phyloP scores from a whole-genome alignment of 495 filamentous ascomycete species.

The Xylaria curta region DNA sequence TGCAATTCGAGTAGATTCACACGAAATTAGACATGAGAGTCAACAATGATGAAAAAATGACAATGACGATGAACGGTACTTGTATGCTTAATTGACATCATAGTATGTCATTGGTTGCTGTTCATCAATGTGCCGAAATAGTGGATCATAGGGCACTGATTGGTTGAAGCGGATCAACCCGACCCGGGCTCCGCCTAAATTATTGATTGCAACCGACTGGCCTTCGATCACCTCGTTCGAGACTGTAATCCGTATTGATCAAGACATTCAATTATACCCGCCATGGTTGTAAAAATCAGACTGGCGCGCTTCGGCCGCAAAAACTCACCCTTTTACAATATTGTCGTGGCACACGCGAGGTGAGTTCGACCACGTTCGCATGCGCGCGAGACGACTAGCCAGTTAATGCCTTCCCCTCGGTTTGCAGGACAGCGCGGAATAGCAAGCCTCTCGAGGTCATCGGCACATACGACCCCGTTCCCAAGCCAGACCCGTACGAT shows the following conservation, averaged over 20 bases:
- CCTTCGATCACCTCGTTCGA: not conserved
- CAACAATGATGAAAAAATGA: not conserved
- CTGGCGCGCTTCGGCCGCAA: slow-evolving; percentile 91
- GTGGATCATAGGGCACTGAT: slow-evolving; percentile 23
- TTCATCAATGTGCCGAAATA: slow-evolving; percentile 11
- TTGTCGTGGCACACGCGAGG: slow-evolving; percentile 95
- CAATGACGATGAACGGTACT: not conserved
- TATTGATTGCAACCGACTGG: slow-evolving; percentile 28
- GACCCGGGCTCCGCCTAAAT: slow-evolving; percentile 36
- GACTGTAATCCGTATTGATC: not conserved
- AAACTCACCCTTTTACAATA: slow-evolving; percentile 91
- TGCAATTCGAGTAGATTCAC: not conserved
- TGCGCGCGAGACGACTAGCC: not conserved
- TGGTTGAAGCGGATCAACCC: slow-evolving; percentile 41
- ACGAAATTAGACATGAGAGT: not conserved
- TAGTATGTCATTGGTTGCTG: slow-evolving; percentile 26
- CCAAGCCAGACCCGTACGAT: slow-evolving; percentile 70
- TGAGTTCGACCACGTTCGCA: slow-evolving; percentile 49
- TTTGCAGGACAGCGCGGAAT: slow-evolving; percentile 73
- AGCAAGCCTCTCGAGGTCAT: slow-evolving; percentile 91
- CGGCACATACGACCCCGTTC: slow-evolving; percentile 91
- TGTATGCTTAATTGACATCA: slow-evolving; percentile 35
- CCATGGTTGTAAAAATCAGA: slow-evolving; percentile 92
- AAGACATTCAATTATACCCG: slow-evolving; percentile 29
- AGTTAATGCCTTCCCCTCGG: slow-evolving; percentile 22